Base-by-base conservation (phyloP, 1,284 basidiomycete genomes). In the Leccinum ponderosum region DNA sequence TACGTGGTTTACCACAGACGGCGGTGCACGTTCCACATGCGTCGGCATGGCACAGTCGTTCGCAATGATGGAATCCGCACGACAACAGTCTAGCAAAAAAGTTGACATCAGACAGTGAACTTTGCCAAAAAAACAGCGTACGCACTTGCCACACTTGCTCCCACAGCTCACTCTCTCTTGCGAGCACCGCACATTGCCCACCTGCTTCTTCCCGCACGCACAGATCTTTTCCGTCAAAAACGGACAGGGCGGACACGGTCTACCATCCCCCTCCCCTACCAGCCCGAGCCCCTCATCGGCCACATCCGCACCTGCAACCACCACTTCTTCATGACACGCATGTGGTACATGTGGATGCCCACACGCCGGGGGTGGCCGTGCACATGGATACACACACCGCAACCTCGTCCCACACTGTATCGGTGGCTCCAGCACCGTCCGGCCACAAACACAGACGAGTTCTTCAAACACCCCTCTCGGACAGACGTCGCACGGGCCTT, bases 401-500 rank as follows among this genome's bases (percentile, higher is more conserved):
- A 97, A 86, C 25, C 80, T 80, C 1, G 89, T 94, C 3, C 91
- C 91, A 65, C 95, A 97, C 0, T 90, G 80, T 9, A 91, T 84
- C 0, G 90, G 90, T 0, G 90, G 90, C 51, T 88, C 83, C 20
- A 91, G 70, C 29, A 87, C 77, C 1, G 88, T 91, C 39, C 82
- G 82, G 0, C 90, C 91, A 72, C 95, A 97, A 58, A 85, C 77
- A 70, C 95, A 97, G 20, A 89, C 76, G 64, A 95, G 79, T 87
- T 97, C 95, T 58, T 96, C 94, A 66, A 95, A 98, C 0, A 89
- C 89, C 39, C 93, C 94, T 68, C 87, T 83, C 56, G 96, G 78
- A 75, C 95, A 97, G 11, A 87, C 83, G 3, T 85, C 87, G 71
- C 95, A 97, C 0, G 82, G 76, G 0, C 92, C 92, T 63, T 82